Evolutionary conservation across 2,329 filamentous ascomycete species (phyloP), one percentile per base, ranked within the genome.

Genomic region (Cladosporium phlei): DNA sequence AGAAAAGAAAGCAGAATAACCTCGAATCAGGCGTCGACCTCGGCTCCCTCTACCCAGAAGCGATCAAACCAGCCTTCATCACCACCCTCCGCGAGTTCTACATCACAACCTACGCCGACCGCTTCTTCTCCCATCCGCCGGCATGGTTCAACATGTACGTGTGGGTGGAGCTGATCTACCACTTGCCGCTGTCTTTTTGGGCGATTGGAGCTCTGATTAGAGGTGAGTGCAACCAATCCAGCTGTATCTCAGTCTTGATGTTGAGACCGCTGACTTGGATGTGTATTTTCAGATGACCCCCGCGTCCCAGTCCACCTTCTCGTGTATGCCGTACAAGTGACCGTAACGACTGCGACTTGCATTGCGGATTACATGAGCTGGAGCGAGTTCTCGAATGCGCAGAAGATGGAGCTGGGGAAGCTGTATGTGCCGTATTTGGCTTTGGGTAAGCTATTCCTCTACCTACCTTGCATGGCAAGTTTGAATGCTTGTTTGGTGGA

Each of bases 321-420:
- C 2, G 64, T 79, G 2, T 85, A 78, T 55, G 75, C 77, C 0
- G 62, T 79, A 8, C 73, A 83, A 57, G 77, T 79, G 0, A 77
- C 73, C 27, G 52, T 85, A 46, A 83, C 82, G 1, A 84, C 82
- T 1, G 57, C 78, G 32, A 78, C 78, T 0, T 86, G 82, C 56
- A 70, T 85, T 35, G 71, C 74, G 2, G 82, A 85, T 47, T 78
- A 77, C 54, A 66, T 76, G 63, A 70, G 68, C 52, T 86, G 82
- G 78, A 59, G 63, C 2, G 68, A 68, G 37, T 68, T 74, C 22
- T 65, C 66, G 0, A 52, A 59, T 1, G 59, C 56, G 2, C 67
- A 78, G 54, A 80, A 78, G 56, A 58, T 69, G 19, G 67, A 69
- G 44, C 56, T 82, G 43, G 73, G 67, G 0, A 69, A 66, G 52